phyloP scores from a whole-genome alignment of 139 green algal species.

The Chlamydomonas sp. region DNA sequence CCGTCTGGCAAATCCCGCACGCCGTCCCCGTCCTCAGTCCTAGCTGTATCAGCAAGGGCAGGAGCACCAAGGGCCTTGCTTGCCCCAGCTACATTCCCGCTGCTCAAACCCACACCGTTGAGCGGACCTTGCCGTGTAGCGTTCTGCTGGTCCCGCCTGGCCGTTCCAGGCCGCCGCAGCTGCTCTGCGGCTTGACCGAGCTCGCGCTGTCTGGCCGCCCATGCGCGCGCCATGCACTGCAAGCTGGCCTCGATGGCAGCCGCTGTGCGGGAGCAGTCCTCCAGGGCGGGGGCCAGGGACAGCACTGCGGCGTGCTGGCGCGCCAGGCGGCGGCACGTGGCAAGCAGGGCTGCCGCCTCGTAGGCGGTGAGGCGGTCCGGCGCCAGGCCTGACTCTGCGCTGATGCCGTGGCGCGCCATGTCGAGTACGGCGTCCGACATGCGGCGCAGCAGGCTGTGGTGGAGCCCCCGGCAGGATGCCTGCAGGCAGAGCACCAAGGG shows the following conservation, averaged over 20 bases:
- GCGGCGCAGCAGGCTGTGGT: slow-evolving; percentile 11
- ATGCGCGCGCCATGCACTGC: not conserved
- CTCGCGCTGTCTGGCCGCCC: not conserved
- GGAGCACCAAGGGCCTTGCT: too few species aligned
- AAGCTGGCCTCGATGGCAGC: not conserved
- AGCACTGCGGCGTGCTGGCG: slow-evolving; percentile 5
- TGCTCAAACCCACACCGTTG: too few species aligned
- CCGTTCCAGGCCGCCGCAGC: too few species aligned
- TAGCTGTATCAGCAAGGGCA: too few species aligned
- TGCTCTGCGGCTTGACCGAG: not conserved
- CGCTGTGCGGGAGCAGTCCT: not conserved
- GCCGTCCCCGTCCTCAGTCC: too few species aligned
- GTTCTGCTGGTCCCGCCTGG: too few species aligned
- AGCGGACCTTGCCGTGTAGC: too few species aligned
- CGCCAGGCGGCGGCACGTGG: slow-evolving; percentile 15
- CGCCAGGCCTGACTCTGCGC: not conserved
- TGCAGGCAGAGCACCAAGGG: not conserved
- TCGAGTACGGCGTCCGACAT: slow-evolving; percentile 9
- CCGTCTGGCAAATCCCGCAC: too few species aligned
- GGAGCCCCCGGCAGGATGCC: not conserved
- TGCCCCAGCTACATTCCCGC: too few species aligned
- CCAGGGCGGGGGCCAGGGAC: not conserved
- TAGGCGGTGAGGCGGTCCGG: not conserved
- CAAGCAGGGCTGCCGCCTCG: slow-evolving; percentile 8
- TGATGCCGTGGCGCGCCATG: slow-evolving; percentile 24